phyloP scores from a whole-genome alignment of 1,284 basidiomycete genomes.

The Trichosporon asahii region DNA sequence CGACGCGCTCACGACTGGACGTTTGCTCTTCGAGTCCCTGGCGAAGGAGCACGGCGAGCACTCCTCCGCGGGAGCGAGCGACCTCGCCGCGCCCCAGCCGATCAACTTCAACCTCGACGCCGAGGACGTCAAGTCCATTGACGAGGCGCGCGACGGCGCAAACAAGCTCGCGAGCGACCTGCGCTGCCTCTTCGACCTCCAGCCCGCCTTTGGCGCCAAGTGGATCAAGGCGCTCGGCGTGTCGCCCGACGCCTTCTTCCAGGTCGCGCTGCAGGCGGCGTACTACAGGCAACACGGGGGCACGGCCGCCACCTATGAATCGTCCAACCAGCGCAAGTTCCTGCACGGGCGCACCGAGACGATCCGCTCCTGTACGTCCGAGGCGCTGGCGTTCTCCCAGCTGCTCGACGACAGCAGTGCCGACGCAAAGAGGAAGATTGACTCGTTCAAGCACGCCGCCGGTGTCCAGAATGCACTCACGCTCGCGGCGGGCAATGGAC shows the following conservation, averaged over 20 bases:
- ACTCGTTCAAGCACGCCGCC: slow-evolving; percentile 17
- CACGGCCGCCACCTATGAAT: slow-evolving; percentile 19
- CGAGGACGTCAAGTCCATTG: slow-evolving; percentile 10
- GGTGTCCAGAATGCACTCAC: slow-evolving; percentile 14
- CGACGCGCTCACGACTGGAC: slow-evolving; percentile 21
- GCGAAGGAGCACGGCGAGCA: slow-evolving; percentile 11
- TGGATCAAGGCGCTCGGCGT: slow-evolving; percentile 23
- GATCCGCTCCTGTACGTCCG: slow-evolving; percentile 14
- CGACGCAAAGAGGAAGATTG: slow-evolving; percentile 4
- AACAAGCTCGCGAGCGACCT: slow-evolving; percentile 15
- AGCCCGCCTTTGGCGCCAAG: slow-evolving; percentile 16
- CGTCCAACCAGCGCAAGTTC: slow-evolving; percentile 16
- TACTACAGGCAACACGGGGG: slow-evolving; percentile 18
- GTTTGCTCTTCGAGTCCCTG: slow-evolving; percentile 18
- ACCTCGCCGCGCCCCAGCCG: slow-evolving; percentile 10
- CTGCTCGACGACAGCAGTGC: slow-evolving; percentile 9
- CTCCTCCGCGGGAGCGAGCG: neutral
- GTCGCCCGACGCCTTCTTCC: slow-evolving; percentile 22
- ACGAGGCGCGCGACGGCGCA: slow-evolving; percentile 10
- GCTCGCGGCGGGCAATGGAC: slow-evolving; percentile 4
- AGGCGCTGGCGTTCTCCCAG: slow-evolving; percentile 11
- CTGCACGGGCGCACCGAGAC: slow-evolving; percentile 22
- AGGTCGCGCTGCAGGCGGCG: slow-evolving; percentile 21
- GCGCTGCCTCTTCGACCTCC: slow-evolving; percentile 8
- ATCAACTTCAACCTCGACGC: slow-evolving; percentile 17